phyloP scores from a whole-genome alignment of 768 basidiomycete species.

The Mycena galopus region DNA sequence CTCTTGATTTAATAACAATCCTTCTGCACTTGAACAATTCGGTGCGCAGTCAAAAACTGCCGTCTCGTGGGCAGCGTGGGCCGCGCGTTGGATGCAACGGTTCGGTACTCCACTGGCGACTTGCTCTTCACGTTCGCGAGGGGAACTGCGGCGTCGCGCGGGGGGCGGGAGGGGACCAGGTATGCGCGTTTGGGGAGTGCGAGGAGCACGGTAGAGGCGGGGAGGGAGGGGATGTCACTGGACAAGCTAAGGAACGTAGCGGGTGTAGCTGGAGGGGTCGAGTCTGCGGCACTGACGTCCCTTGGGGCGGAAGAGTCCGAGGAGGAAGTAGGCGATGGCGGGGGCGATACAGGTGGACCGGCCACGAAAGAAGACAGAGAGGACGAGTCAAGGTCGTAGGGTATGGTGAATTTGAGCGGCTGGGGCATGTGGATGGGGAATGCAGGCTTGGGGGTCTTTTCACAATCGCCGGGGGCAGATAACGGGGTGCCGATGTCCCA shows the following conservation, averaged over 20 bases:
- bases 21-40: too few species aligned
- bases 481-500: background rate
- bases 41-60: background rate
- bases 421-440: constrained; percentile 4
- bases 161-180: background rate
- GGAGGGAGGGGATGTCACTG: background rate
- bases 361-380: background rate
- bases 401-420: background rate
- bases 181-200: constrained; percentile 11
- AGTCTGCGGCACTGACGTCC: background rate
- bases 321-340: too few species aligned
- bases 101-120: background rate
- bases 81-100: constrained; percentile 2
- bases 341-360: background rate
- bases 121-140: background rate
- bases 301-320: constrained; percentile 2
- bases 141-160: background rate
- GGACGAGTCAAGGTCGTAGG: constrained; percentile 1
- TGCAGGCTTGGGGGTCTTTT: constrained; percentile 8
- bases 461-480: background rate
- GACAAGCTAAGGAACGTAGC: background rate
- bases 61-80: constrained; percentile 6
- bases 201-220: background rate
- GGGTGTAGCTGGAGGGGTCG: constrained; percentile 5
- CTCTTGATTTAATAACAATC: too few species aligned